These are phyloP conservation scores for Micractinium conductrix DNA, from an alignment of 139 green algal species.

Conservation along the genomic window DNA sequence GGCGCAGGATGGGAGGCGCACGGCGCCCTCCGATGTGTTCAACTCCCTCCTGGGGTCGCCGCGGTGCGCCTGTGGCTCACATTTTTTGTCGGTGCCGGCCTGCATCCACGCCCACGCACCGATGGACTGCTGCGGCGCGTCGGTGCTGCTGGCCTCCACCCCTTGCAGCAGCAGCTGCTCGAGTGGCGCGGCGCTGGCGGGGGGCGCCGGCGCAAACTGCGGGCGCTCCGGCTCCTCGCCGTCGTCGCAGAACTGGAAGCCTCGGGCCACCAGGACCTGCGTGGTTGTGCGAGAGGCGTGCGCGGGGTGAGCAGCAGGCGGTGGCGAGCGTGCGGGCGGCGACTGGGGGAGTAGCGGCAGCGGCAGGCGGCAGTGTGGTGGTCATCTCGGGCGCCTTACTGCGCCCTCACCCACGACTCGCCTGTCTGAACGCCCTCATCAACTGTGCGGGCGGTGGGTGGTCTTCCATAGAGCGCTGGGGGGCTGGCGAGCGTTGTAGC, in stretches of 20 bases:
- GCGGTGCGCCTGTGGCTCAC: neutral
- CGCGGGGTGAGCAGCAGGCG: neutral
- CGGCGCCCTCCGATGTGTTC: neutral
- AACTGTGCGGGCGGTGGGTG: neutral
- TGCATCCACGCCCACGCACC: neutral
- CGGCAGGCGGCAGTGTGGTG: too few species aligned
- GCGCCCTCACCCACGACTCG: neutral
- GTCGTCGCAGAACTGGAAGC: slow-evolving; percentile 20
- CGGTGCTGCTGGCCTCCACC: slow-evolving; percentile 25
- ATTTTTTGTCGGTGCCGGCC: too few species aligned
- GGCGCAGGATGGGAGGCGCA: neutral
- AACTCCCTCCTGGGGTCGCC: too few species aligned
- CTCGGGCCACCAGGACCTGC: slow-evolving; percentile 17
- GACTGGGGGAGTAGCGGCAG: too few species aligned
- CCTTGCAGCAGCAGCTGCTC: slow-evolving; percentile 14
- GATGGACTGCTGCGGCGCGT: slow-evolving; percentile 5
- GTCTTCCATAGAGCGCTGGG: neutral
- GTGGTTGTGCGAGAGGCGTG: neutral
- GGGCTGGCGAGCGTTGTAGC: too few species aligned
- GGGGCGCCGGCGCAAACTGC: neutral
- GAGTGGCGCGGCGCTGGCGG: neutral
- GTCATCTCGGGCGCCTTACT: too few species aligned
- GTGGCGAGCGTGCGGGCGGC: neutral
- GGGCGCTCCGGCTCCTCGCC: slow-evolving; percentile 19
- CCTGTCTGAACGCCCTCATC: slow-evolving; percentile 27